Conservation (phyloP, 306 rosid species). For the Mimosa pudica region DNA sequence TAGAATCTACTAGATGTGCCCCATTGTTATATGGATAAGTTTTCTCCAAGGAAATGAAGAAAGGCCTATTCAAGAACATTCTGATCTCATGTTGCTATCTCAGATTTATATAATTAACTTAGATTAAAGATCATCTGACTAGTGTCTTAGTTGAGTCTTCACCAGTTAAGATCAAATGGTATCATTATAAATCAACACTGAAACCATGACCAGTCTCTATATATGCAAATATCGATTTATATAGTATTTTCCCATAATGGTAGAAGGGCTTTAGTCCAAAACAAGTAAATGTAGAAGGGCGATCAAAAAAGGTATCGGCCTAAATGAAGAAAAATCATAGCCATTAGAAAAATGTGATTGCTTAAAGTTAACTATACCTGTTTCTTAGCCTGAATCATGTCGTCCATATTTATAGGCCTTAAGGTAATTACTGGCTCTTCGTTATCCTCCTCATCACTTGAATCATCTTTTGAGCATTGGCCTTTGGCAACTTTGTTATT, state of each 20-base stretch:
- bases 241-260: neutral
- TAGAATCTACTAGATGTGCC: neutral
- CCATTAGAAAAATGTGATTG: neutral
- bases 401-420: neutral
- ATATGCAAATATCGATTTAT: neutral
- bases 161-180: neutral
- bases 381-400: neutral
- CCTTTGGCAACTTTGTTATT: constrained; percentile 60
- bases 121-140: neutral
- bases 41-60: neutral
- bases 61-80: neutral
- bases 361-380: neutral
- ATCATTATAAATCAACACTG: neutral
- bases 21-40: neutral
- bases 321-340: neutral
- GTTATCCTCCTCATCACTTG: constrained; percentile 47
- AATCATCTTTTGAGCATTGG: constrained; percentile 49
- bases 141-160: neutral
- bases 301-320: neutral
- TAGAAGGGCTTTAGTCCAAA: neutral
- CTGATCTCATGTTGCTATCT: neutral
- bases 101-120: neutral
- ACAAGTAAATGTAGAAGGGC: neutral
- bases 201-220: neutral
- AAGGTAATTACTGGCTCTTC: constrained; percentile 53